phyloP scores from a whole-genome alignment of 345 rosid genomes.

The Sisymbrium altissimum region DNA sequence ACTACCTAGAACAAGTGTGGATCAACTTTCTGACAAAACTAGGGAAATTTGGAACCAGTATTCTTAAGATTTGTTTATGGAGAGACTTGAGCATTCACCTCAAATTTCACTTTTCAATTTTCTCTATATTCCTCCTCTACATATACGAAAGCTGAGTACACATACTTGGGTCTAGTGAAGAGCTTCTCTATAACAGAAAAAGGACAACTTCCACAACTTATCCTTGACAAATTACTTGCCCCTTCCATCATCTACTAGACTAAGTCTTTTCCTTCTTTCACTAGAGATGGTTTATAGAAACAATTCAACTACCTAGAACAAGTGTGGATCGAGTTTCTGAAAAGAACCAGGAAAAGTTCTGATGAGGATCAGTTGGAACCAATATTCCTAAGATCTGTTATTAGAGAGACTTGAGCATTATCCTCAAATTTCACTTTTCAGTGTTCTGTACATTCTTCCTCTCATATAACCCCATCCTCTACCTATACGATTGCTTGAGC shows the following conservation, averaged over 20 bases:
- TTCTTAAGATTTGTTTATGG: background rate
- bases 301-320: too few relatives aligned
- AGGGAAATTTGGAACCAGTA: background rate
- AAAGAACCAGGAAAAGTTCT: too few relatives aligned
- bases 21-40: background rate
- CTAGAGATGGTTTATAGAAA: background rate
- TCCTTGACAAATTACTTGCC: background rate
- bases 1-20: background rate
- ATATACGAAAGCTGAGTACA: background rate
- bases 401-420: conserved; percentile 1
- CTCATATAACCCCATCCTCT: background rate
- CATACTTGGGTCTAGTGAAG: background rate
- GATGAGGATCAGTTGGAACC: too few relatives aligned
- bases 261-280: conserved; percentile 2
- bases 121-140: background rate
- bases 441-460: too few relatives aligned
- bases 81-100: conserved; percentile 9
- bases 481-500: background rate
- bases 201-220: background rate
- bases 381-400: background rate
- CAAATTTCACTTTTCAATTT: background rate
- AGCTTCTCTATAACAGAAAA: background rate
- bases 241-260: background rate
- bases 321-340: too few relatives aligned
- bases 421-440: background rate